Percentiles rank a stretch among this genome's conserved stretches.
phyloP scores from a whole-genome alignment of 2,329 filamentous ascomycete genomes.

The Trichoderma sp. region DNA sequence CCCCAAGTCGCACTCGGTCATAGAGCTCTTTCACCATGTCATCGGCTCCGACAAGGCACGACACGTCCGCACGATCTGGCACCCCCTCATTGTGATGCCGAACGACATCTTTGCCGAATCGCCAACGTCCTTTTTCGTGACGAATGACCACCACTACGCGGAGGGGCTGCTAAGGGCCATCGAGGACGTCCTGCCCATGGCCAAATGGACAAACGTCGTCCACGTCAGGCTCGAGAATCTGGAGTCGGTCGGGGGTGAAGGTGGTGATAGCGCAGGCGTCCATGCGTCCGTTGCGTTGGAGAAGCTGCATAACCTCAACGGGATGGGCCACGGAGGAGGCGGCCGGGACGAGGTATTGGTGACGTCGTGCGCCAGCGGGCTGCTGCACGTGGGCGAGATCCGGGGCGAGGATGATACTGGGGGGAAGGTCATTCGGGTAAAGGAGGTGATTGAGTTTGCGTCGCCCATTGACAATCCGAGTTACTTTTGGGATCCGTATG shows the following conservation, averaged over 20 bases:
- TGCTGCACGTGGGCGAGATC: slow-evolving; percentile 48
- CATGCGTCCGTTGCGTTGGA: slow-evolving; percentile 48
- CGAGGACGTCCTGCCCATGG: slow-evolving; percentile 48
- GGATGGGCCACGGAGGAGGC: slow-evolving; percentile 53
- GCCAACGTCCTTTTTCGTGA: slow-evolving; percentile 56
- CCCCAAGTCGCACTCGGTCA: slow-evolving; percentile 51
- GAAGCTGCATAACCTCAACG: slow-evolving; percentile 58
- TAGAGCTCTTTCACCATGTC: slow-evolving; percentile 61
- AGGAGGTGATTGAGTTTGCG: slow-evolving; percentile 49
- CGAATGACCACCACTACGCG: slow-evolving; percentile 61
- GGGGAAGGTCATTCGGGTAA: slow-evolving; percentile 37
- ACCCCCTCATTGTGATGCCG: slow-evolving; percentile 58
- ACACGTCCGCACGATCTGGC: slow-evolving; percentile 56
- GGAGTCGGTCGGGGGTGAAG: slow-evolving; percentile 31
- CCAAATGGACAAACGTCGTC: slow-evolving; percentile 54
- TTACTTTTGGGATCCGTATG: slow-evolving; percentile 59
- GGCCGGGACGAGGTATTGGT: slow-evolving; percentile 47
- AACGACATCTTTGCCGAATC: slow-evolving; percentile 59
- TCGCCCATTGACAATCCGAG: slow-evolving; percentile 58
- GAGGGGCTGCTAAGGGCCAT: slow-evolving; percentile 50
- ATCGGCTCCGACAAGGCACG: slow-evolving; percentile 45
- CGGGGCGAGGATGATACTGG: slow-evolving; percentile 29
- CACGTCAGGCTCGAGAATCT: slow-evolving; percentile 45
- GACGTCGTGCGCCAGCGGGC: slow-evolving; percentile 48
- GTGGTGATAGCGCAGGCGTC: slow-evolving; percentile 40